Percentiles rank a stretch among this genome's conserved stretches.
Conservation (phyloP, 768 basidiomycete species). For the Hygrocybe coccinea region DNA sequence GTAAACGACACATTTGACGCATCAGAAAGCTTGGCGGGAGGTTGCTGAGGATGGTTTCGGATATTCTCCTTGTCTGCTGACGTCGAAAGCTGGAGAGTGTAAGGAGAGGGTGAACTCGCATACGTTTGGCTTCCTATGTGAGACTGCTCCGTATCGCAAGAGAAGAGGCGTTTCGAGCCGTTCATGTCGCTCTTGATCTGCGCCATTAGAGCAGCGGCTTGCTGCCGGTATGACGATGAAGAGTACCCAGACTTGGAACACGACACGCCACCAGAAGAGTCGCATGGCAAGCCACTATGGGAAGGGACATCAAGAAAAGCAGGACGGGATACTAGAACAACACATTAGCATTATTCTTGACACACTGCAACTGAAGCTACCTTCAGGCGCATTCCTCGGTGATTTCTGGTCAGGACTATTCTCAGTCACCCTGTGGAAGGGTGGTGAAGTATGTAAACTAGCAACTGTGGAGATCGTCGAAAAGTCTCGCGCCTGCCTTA, state of each 20-base stretch:
- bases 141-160: slow-evolving; percentile 57
- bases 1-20: slow-evolving; percentile 9
- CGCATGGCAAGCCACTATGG: slow-evolving; percentile 19
- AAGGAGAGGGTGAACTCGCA: slow-evolving; percentile 8
- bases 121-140: slow-evolving; percentile 28
- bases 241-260: slow-evolving; percentile 41
- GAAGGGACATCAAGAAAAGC: slow-evolving; percentile 34
- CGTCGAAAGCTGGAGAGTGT: slow-evolving; percentile 6
- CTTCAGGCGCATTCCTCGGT: neutral
- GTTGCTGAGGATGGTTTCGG: neutral
- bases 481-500: slow-evolving; percentile 71
- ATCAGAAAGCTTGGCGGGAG: neutral
- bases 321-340: slow-evolving; percentile 19
- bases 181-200: slow-evolving; percentile 80
- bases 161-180: slow-evolving; percentile 67
- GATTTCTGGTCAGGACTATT: neutral
- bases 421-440: neutral
- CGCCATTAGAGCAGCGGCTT: slow-evolving; percentile 78
- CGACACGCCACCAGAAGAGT: slow-evolving; percentile 28
- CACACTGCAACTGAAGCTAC: neutral
- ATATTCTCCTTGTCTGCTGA: slow-evolving; percentile 7
- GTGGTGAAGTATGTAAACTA: slow-evolving; percentile 35
- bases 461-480: slow-evolving; percentile 66
- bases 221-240: slow-evolving; percentile 64
- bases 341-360: neutral